phyloP scores from a whole-genome alignment of 164 flowering plant species.

The Umbellularia californica region DNA sequence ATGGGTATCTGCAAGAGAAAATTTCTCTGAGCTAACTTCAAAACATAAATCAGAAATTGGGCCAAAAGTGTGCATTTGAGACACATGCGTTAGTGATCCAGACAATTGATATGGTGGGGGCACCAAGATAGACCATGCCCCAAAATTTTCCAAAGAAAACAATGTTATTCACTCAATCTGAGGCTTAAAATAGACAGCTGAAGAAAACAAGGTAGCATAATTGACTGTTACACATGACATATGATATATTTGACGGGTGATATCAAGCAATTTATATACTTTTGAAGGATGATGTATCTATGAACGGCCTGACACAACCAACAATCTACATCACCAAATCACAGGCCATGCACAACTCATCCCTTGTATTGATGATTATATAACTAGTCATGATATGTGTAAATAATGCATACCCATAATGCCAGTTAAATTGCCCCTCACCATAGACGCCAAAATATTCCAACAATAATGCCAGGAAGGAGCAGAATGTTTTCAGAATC shows the following conservation, averaged over 20 bases:
- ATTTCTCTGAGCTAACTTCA: not conserved
- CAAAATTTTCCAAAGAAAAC: not conserved
- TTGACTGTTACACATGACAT: no score
- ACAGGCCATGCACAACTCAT: no score
- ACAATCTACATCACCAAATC: not conserved
- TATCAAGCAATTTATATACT: not conserved
- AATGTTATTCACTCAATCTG: not conserved
- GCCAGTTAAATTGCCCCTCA: conserved; percentile 89
- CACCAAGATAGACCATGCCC: not conserved
- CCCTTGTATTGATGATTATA: not conserved
- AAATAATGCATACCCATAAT: conserved; percentile 63
- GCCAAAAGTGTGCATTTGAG: not conserved
- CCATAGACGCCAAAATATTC: conserved; percentile 85
- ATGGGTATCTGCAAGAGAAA: conserved; percentile 66
- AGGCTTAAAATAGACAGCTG: not conserved
- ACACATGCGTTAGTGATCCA: no score
- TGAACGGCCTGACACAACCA: not conserved
- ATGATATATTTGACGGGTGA: not conserved
- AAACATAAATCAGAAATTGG: not conserved
- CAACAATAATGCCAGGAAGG: conserved; percentile 66
- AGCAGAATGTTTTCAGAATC: conserved; percentile 82
- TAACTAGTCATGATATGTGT: not conserved
- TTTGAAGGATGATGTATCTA: not conserved
- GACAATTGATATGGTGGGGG: not conserved
- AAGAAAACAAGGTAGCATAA: no score